Evolutionary conservation across 1,284 basidiomycete species (phyloP).

Genomic region (Austroboletus novae-zelandiae): DNA sequence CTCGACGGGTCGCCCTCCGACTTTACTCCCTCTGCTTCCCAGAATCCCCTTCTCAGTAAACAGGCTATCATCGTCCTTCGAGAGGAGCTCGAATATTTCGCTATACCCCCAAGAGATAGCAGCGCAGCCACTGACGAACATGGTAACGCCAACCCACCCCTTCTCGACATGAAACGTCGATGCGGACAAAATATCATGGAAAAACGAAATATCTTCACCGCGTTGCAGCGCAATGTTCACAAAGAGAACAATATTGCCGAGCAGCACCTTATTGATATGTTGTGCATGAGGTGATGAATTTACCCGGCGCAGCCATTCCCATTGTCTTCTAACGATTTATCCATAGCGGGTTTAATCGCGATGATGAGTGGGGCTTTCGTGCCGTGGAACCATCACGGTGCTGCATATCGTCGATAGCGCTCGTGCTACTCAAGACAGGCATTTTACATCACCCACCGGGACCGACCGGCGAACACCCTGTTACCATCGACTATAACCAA

Average conservation of each 20-base stretch:
- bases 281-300: conserved; percentile 88
- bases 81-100: conserved; percentile 98
- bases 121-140: conserved; percentile 68
- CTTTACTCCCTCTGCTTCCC: conserved; percentile 61
- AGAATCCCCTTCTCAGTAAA: conserved; percentile 92
- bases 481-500: conserved; percentile 85
- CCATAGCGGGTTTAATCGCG: conserved; percentile 88
- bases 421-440: conserved; percentile 96
- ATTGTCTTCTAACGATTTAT: conserved; percentile 23
- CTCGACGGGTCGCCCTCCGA: conserved; percentile 62
- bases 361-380: conserved; percentile 97
- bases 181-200: conserved; percentile 89
- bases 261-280: conserved; percentile 99
- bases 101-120: conserved; percentile 79
- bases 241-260: conserved; percentile 99
- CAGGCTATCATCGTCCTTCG: conserved; percentile 98
- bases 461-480: conserved; percentile 57
- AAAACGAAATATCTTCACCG: conserved; percentile 93
- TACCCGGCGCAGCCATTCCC: background rate
- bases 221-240: conserved; percentile 96
- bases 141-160: conserved; percentile 74
- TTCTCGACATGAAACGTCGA: conserved; percentile 76
- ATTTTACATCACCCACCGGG: conserved; percentile 70
- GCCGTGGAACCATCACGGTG: conserved; percentile 94
- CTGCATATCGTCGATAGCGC: conserved; percentile 96